phyloP scores from a whole-genome alignment of 2,329 filamentous ascomycete genomes.

The Phaeosphaeriaceae sp. region DNA sequence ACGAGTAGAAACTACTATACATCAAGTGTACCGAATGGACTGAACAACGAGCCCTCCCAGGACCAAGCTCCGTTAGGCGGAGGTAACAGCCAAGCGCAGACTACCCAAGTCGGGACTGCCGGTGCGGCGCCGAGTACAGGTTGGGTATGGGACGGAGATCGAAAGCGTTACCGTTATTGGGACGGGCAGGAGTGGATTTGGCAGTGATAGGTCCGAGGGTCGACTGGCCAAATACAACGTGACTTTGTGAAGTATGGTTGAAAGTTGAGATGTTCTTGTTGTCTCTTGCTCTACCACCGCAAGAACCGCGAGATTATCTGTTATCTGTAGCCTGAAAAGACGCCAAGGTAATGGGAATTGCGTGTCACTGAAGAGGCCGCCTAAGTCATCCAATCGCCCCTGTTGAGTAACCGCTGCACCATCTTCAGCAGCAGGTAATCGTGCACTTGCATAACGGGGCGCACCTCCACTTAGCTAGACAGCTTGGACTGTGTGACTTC shows the following conservation, averaged over 20 bases:
- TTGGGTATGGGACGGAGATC: slow-evolving; percentile 1
- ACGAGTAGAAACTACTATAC: slow-evolving; percentile 2
- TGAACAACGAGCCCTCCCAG: slow-evolving; percentile 4
- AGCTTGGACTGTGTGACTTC: no score
- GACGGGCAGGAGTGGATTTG: slow-evolving; percentile 3
- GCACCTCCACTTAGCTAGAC: no score
- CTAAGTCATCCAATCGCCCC: no score
- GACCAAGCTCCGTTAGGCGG: not conserved
- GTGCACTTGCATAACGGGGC: no score
- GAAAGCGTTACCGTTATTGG: not conserved
- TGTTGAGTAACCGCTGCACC: no score
- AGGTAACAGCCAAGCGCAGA: not conserved
- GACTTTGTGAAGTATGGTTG: not conserved
- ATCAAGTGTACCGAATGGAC: slow-evolving; percentile 4
- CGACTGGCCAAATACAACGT: not conserved
- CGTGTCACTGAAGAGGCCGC: no score
- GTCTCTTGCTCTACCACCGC: no score
- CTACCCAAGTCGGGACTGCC: not conserved
- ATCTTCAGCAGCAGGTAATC: no score
- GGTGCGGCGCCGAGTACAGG: not conserved
- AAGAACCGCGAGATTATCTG: no score
- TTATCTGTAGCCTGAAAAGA: no score
- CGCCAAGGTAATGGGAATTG: no score
- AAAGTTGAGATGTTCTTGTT: not conserved
- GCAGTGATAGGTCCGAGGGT: not conserved